phyloP scores from a whole-genome alignment of 2,329 filamentous ascomycete species.

The Fusarium sp. region DNA sequence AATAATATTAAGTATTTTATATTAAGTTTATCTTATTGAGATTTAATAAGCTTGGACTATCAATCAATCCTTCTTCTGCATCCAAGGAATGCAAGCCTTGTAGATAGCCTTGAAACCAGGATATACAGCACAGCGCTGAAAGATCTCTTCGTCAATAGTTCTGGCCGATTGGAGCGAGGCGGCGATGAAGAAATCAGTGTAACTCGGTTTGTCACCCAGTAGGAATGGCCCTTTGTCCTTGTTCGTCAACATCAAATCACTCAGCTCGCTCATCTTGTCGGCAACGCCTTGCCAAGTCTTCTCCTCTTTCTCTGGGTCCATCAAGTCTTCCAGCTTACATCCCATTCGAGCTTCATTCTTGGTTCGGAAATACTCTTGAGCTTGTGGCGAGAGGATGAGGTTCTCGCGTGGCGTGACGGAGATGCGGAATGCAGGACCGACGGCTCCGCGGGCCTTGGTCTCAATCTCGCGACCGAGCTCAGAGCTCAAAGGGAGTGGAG shows the following conservation, averaged over 20 bases:
- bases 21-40: no score
- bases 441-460: not conserved
- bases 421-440: not conserved
- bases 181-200: slow-evolving; percentile 17
- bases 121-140: not conserved
- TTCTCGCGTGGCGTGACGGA: slow-evolving; percentile 3
- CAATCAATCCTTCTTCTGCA: not conserved
- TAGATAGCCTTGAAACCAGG: slow-evolving; percentile 8
- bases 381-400: slow-evolving; percentile 3
- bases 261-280: not conserved
- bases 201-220: not conserved
- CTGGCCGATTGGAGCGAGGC: slow-evolving; percentile 11
- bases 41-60: no score
- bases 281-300: not conserved
- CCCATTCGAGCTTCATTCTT: not conserved
- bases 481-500: not conserved
- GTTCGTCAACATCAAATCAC: slow-evolving; percentile 1
- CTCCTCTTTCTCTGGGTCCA: not conserved
- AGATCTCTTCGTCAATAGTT: slow-evolving; percentile 7
- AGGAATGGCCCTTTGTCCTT: not conserved
- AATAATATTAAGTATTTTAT: no score
- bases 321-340: not conserved
- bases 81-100: not conserved
- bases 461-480: slow-evolving; percentile 2
- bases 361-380: slow-evolving; percentile 14